A percentile compares a stretch with the other conserved stretches of the same genome.
Conservation (phyloP, 129 eudicot species). For the Rutidosis leptorrhynchoides region DNA sequence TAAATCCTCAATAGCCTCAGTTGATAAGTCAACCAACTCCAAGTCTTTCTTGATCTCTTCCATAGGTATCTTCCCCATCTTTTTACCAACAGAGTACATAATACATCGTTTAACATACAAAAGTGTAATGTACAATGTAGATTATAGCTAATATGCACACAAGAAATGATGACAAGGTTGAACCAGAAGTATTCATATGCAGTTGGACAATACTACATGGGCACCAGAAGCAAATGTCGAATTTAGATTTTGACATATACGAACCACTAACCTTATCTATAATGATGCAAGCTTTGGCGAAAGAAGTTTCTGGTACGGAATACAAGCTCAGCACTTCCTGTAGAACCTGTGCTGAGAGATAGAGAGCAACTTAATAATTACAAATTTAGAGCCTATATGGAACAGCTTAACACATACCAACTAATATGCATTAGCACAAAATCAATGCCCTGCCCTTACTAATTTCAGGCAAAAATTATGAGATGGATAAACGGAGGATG, state of each 20-base stretch:
- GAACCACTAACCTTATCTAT: constrained; percentile 84
- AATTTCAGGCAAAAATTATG: not conserved
- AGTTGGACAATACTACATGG: not conserved
- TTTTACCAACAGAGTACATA: constrained; percentile 18
- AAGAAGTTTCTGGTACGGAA: constrained; percentile 66
- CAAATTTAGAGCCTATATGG: constrained; percentile 1
- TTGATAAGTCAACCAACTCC: constrained; percentile 55
- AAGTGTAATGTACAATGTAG: no score
- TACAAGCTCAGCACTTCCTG: constrained; percentile 81
- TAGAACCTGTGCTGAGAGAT: constrained; percentile 55
- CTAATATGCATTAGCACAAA: not conserved
- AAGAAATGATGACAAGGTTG: constrained; percentile 1
- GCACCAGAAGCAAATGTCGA: not conserved
- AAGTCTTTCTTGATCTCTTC: constrained; percentile 88
- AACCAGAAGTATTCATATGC: constrained; percentile 1
- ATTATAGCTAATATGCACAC: constrained; percentile 1
- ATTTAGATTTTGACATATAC: constrained; percentile 5
- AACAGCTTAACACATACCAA: constrained; percentile 15
- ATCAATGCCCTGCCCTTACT: not conserved
- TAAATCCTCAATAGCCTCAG: constrained; percentile 71
- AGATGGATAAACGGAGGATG: no score
- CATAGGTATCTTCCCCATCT: constrained; percentile 86
- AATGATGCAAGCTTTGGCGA: constrained; percentile 78
- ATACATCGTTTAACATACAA: constrained; percentile 4
- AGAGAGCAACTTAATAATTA: not conserved